phyloP scores from a whole-genome alignment of 1,284 basidiomycete genomes.

The Rhizoctonia solani region DNA sequence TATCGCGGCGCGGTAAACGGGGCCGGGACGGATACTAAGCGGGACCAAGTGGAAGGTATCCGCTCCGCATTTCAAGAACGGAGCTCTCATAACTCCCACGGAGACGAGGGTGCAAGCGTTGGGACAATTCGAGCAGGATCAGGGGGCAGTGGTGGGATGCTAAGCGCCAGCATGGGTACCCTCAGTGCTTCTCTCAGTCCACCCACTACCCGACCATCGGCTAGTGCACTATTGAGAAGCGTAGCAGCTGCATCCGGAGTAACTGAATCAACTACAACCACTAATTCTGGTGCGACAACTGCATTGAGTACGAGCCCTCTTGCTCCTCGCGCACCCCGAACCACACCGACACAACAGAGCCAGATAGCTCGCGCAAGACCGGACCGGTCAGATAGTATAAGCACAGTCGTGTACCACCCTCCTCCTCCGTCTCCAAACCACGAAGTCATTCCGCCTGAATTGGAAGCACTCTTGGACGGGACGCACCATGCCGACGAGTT shows the following conservation, averaged over 20 bases:
- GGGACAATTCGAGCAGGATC: constrained; percentile 21
- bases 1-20: constrained; percentile 41
- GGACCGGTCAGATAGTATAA: constrained; percentile 38
- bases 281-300: constrained; percentile 10
- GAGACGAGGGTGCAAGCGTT: constrained; percentile 19
- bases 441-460: constrained; percentile 48
- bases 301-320: constrained; percentile 31
- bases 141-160: constrained; percentile 21
- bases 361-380: constrained; percentile 12
- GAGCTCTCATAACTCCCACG: neutral
- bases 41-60: constrained; percentile 32
- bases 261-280: constrained; percentile 15
- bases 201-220: constrained; percentile 21
- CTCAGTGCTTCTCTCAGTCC: constrained; percentile 23
- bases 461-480: constrained; percentile 75
- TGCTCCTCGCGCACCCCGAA: constrained; percentile 40
- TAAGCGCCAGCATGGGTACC: constrained; percentile 17
- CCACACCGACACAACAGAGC: constrained; percentile 6
- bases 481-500: constrained; percentile 92
- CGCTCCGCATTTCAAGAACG: constrained; percentile 1
- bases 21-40: neutral
- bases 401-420: constrained; percentile 40
- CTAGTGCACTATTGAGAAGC: neutral
- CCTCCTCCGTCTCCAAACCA: constrained; percentile 34
- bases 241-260: constrained; percentile 22